A percentile compares a stretch with the other conserved stretches of the same genome.
These are phyloP conservation scores for Euphorbia peplus DNA, from an alignment of 345 rosid species.

Conservation along the genomic window DNA sequence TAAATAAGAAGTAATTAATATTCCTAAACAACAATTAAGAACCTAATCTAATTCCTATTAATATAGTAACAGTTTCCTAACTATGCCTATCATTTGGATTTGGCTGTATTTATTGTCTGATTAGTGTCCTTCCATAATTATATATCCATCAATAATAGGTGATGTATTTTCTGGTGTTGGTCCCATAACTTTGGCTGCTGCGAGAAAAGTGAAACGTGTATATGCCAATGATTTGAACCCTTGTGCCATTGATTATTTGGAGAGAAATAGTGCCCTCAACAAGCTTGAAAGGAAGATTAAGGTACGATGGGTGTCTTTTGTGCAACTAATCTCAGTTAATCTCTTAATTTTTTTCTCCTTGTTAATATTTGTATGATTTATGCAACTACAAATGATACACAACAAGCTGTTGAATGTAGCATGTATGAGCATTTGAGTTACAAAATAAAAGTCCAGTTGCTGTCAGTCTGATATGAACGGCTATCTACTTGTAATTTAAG, in stretches of 20 bases:
- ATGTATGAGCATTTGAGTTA: no score
- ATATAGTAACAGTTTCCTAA: no score
- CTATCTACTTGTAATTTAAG: not conserved
- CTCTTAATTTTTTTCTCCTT: not conserved
- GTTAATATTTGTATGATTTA: not conserved
- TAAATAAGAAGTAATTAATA: no score
- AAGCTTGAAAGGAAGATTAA: slow-evolving; percentile 68
- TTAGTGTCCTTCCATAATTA: not conserved
- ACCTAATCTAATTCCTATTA: no score
- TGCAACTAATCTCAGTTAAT: not conserved
- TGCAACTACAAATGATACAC: not conserved
- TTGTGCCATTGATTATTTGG: slow-evolving; percentile 69
- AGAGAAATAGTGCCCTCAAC: slow-evolving; percentile 67
- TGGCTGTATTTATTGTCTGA: not conserved
- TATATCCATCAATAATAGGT: slow-evolving; percentile 45
- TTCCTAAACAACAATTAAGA: no score
- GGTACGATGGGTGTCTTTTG: slow-evolving; percentile 34
- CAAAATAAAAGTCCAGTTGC: not conserved
- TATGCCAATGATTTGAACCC: slow-evolving; percentile 95
- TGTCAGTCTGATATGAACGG: not conserved
- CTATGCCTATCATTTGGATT: not conserved
- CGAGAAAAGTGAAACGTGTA: slow-evolving; percentile 74
- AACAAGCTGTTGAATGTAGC: not conserved
- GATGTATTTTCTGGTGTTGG: slow-evolving; percentile 88
- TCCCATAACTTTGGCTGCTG: slow-evolving; percentile 78